Conservation (phyloP, 768 basidiomycete species). For the Mycena olivaceomarginata region DNA sequence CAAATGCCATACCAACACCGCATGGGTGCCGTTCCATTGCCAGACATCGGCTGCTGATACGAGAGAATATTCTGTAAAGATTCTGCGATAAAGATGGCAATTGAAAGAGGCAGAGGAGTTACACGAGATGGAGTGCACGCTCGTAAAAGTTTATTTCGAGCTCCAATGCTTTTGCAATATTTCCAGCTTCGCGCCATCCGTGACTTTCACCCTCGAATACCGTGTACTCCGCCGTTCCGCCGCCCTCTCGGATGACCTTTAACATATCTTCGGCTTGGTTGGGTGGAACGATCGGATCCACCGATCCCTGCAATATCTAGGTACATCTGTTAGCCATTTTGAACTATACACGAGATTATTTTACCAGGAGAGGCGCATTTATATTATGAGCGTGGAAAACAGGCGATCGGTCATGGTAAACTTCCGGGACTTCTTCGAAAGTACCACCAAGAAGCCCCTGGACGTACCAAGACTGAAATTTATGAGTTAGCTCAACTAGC, state of each 20-base stretch:
- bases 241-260: slow-evolving; percentile 59
- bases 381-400: slow-evolving; percentile 71
- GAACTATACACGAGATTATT: slow-evolving; percentile 34
- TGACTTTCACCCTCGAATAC: slow-evolving; percentile 73
- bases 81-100: no score
- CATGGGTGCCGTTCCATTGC: no score
- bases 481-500: slow-evolving; percentile 74
- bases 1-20: no score
- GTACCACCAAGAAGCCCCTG: slow-evolving; percentile 73
- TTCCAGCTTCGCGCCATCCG: slow-evolving; percentile 66
- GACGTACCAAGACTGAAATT: slow-evolving; percentile 69
- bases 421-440: slow-evolving; percentile 64
- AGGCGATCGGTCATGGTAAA: slow-evolving; percentile 74
- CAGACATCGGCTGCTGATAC: no score
- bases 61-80: background rate
- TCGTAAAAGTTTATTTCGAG: slow-evolving; percentile 66
- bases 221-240: slow-evolving; percentile 64
- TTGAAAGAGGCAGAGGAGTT: background rate
- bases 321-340: background rate
- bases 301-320: slow-evolving; percentile 72
- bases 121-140: slow-evolving; percentile 48
- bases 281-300: slow-evolving; percentile 72
- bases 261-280: slow-evolving; percentile 69
- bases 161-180: slow-evolving; percentile 62
- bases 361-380: slow-evolving; percentile 69